Evolutionary conservation across 345 rosid genomes (phyloP).

Genomic region (Rhodomyrtus tomentosa): DNA sequence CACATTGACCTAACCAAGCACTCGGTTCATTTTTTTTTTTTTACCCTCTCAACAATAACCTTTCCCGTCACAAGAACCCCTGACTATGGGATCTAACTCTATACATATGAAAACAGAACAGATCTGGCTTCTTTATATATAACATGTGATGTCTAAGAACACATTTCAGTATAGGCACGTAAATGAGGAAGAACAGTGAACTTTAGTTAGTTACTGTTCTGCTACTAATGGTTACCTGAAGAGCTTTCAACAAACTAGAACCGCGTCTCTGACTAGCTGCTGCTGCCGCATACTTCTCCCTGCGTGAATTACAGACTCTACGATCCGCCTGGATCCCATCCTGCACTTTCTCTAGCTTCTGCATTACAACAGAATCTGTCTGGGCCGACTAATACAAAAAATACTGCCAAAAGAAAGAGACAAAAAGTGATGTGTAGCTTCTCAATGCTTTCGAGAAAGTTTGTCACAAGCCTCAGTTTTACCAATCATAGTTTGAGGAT

Average conservation of each 20-base stretch:
- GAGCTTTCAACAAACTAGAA: constrained; percentile 40
- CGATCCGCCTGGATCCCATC: constrained; percentile 51
- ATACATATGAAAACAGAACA: background rate
- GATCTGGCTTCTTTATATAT: background rate
- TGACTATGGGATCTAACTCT: background rate
- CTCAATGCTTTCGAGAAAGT: background rate
- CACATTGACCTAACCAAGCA: too few relatives aligned
- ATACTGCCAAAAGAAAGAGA: background rate
- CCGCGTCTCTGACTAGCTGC: constrained; percentile 48
- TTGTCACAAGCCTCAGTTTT: background rate
- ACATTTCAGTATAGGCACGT: background rate
- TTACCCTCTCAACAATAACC: background rate
- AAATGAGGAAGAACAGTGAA: background rate
- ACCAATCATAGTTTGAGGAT: background rate
- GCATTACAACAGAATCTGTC: constrained; percentile 1
- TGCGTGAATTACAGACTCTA: constrained; percentile 36
- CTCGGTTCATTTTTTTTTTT: too few relatives aligned
- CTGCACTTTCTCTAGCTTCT: constrained; percentile 70
- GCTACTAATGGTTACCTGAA: constrained; percentile 35
- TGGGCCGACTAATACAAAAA: background rate
- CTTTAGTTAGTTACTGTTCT: background rate
- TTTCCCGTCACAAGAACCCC: background rate
- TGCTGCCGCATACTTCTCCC: constrained; percentile 51
- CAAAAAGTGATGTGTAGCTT: background rate
- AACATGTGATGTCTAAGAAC: background rate